Conservation (phyloP, 805 yeast genomes). For the Kuraishia ogatae region DNA sequence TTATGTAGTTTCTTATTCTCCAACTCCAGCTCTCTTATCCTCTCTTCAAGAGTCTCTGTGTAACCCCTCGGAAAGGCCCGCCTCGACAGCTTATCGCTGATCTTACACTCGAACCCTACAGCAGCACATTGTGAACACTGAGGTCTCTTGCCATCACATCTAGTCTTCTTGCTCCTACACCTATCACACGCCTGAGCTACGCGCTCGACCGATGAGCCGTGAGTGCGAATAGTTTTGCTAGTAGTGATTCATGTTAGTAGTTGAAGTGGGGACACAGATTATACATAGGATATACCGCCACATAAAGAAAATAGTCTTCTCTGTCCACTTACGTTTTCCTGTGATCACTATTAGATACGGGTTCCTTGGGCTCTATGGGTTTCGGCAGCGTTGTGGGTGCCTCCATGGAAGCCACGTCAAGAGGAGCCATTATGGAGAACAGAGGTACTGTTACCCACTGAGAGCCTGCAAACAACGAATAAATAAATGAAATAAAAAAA, state of each 20-base stretch:
- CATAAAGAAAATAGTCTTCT: no score
- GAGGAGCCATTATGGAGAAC: neutral
- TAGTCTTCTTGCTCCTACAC: constrained; percentile 72
- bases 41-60: constrained; percentile 81
- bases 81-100: constrained; percentile 79
- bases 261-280: neutral
- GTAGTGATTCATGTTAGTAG: neutral
- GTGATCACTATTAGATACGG: neutral
- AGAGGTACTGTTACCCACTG: no score
- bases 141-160: constrained; percentile 70
- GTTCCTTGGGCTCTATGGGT: neutral
- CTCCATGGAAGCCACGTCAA: neutral
- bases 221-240: constrained; percentile 53
- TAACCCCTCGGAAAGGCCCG: constrained; percentile 89
- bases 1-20: constrained; percentile 68
- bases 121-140: constrained; percentile 76
- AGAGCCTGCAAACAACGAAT: neutral
- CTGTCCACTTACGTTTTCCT: neutral
- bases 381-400: neutral
- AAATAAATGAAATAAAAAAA: no score
- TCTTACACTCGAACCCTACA: constrained; percentile 82
- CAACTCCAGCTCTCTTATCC: constrained; percentile 78
- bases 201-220: constrained; percentile 57
- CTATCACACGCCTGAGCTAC: constrained; percentile 91
- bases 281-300: neutral